Base-by-base conservation (phyloP, 2,329 filamentous ascomycete species). In the Fonsecaea erecta region DNA sequence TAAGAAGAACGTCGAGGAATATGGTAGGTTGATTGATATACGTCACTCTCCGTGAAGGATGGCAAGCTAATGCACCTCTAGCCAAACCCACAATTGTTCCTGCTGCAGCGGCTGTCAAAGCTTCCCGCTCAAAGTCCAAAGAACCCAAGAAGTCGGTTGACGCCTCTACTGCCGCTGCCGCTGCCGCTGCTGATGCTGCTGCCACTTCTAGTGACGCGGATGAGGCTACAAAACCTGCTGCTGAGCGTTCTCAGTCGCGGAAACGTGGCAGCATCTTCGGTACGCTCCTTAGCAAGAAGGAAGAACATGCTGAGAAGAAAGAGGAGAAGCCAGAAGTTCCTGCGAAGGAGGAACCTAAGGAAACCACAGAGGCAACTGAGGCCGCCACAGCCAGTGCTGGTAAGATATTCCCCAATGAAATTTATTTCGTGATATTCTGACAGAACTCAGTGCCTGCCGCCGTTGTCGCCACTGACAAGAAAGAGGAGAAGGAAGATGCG, bases 1-100 rank as follows among this genome's bases (percentile, higher is more conserved):
- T 89, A 97, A 97, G 88, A 84, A 86, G 73, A 88, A 91, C 71
- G 80, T 95, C 21, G 90, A 93, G 82, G 89, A 88, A 79, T 82
- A 88, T 72, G 81, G 85, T 86, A 82, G 75, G 84, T 83, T 63
- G 63, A 72, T 83, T 63, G 63, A 72, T 64, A 48, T 65, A 70
- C 18, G 21, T 32, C 52, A 28, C 43, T 54, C 21, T 62, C 57
- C 57, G 58, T 60, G 24, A 40, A 61, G 66, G 71, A 69, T 68
- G 59, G 34, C 21, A 65, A 48, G 53, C 73, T 71, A 75, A 76
- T 65, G 65, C 70, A 66, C 18, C 63, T 59, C 53, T 73, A 79
- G 78, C 75, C 74, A 82, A 84, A 74, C 78, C 81, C 54, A 73
- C 74, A 52, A 74, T 78, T 63, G 76, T 74, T 32, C 78, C 74